Conservation (phyloP, 768 basidiomycete genomes). For the Lentinus brumalis region DNA sequence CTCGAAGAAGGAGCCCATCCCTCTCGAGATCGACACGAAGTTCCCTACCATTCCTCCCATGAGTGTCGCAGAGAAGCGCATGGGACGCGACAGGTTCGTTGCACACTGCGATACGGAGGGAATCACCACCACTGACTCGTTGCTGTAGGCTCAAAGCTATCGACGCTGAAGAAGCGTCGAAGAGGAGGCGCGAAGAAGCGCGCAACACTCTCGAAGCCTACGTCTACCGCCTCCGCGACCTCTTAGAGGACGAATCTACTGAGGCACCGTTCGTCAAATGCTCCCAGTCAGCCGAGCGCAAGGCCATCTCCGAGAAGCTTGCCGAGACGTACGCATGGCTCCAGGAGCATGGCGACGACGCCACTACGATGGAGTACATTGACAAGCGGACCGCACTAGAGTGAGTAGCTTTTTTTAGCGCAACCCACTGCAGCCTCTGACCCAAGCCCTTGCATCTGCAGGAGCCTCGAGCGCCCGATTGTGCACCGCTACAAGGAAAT, state of each 20-base stretch:
- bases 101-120: no score
- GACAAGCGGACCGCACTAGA: conserved; percentile 80
- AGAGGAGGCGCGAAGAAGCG: conserved; percentile 83
- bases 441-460: conserved; percentile 30
- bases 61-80: conserved; percentile 74
- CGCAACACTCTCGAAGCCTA: conserved; percentile 91
- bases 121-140: background rate
- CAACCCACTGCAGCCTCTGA: background rate
- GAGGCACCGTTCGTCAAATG: conserved; percentile 84
- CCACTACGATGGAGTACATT: conserved; percentile 72
- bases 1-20: conserved; percentile 55
- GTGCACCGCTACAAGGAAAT: conserved; percentile 89
- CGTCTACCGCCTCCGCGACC: conserved; percentile 86
- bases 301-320: conserved; percentile 62
- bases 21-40: conserved; percentile 61
- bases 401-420: conserved; percentile 50
- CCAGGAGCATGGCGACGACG: conserved; percentile 78
- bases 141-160: conserved; percentile 70
- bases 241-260: conserved; percentile 62
- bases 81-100: conserved; percentile 69
- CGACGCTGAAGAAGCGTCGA: conserved; percentile 75
- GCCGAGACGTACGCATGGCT: conserved; percentile 84
- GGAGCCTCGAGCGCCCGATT: conserved; percentile 78
- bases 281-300: conserved; percentile 72
- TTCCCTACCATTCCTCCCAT: conserved; percentile 75